phyloP scores from a whole-genome alignment of 768 basidiomycete species.

The Imleria badia region DNA sequence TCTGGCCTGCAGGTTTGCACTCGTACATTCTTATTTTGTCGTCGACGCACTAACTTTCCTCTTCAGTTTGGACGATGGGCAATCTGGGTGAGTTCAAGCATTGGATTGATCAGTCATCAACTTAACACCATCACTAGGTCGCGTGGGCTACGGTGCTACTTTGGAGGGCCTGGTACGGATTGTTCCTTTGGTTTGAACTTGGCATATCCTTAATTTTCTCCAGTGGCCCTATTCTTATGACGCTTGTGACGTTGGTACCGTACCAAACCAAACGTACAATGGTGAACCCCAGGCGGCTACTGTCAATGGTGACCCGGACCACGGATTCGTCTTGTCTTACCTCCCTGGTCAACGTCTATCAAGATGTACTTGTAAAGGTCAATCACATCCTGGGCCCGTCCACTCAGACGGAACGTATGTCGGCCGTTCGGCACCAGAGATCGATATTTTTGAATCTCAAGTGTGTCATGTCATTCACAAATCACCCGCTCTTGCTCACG shows the following conservation, averaged over 20 bases:
- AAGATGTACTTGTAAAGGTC: constrained; percentile 83
- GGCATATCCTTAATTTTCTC: not conserved
- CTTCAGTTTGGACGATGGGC: constrained; percentile 68
- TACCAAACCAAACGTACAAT: constrained; percentile 76
- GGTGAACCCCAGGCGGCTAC: constrained; percentile 62
- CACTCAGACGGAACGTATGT: constrained; percentile 75
- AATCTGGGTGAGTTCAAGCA: constrained; percentile 56
- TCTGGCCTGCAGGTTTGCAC: constrained; percentile 66
- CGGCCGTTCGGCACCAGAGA: constrained; percentile 84
- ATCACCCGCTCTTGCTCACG: constrained; percentile 7
- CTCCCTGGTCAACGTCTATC: constrained; percentile 88
- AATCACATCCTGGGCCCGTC: constrained; percentile 85
- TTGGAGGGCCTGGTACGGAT: constrained; percentile 74
- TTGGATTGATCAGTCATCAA: not conserved
- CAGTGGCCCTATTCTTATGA: constrained; percentile 86
- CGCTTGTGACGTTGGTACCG: constrained; percentile 91
- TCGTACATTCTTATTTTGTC: not conserved
- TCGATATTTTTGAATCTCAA: constrained; percentile 87
- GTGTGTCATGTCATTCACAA: constrained; percentile 33
- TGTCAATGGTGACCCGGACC: constrained; percentile 54
- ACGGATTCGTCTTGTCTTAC: constrained; percentile 64
- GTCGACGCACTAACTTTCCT: constrained; percentile 12
- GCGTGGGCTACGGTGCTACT: constrained; percentile 85
- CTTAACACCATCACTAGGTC: constrained; percentile 40
- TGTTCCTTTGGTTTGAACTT: not conserved